Evolutionary conservation across 2,329 filamentous ascomycete genomes (phyloP).

Genomic region (Epicoccum sorghinum): DNA sequence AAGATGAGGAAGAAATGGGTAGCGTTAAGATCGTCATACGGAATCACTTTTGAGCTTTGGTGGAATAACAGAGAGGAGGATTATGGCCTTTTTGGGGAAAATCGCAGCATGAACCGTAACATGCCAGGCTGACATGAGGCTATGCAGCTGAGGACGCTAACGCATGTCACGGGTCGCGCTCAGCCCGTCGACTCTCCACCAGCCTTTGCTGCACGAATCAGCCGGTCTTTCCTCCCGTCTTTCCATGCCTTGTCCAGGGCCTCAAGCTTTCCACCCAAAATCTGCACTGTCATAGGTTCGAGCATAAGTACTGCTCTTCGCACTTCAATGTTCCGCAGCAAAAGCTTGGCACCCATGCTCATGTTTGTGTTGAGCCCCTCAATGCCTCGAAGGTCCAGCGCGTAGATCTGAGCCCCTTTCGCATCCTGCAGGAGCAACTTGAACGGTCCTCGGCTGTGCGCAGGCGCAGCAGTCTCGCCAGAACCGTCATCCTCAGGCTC

Average conservation of each 20-base stretch:
- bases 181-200: constrained; percentile 10
- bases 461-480: constrained; percentile 28
- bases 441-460: constrained; percentile 67
- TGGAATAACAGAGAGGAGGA: too few species aligned
- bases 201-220: constrained; percentile 64
- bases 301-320: constrained; percentile 81
- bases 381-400: constrained; percentile 72
- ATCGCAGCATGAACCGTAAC: too few species aligned
- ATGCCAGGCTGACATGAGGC: too few species aligned
- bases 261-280: constrained; percentile 90
- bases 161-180: not conserved
- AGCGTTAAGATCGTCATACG: not conserved
- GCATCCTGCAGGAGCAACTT: constrained; percentile 84
- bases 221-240: constrained; percentile 69
- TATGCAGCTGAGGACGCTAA: not conserved
- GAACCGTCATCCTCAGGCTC: constrained; percentile 54
- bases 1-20: not conserved
- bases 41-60: too few species aligned
- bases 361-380: constrained; percentile 69
- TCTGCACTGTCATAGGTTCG: constrained; percentile 68
- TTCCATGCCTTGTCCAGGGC: constrained; percentile 79
- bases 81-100: too few species aligned
- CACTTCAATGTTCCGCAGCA: constrained; percentile 71
- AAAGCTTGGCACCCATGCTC: constrained; percentile 79
- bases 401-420: constrained; percentile 68